Evolutionary conservation across 352 stramenopile genomes (phyloP).

Genomic region (Globisporangium rhizosaccharum): DNA sequence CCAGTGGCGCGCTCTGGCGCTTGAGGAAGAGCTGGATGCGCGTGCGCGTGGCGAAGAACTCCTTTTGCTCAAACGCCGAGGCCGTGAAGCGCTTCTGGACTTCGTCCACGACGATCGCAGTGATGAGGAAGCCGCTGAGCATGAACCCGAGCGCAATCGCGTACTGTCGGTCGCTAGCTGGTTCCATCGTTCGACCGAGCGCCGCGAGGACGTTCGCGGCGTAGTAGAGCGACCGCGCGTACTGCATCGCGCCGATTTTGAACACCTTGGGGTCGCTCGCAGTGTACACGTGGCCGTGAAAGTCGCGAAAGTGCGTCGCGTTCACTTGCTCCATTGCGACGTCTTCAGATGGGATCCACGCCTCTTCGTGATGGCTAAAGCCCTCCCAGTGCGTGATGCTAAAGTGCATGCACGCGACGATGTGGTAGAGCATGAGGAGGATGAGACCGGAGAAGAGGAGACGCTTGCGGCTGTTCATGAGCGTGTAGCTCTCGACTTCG

Average conservation of each 20-base stretch:
- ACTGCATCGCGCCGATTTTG: slow-evolving; percentile 37
- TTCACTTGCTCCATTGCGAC: slow-evolving; percentile 33
- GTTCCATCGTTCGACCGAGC: slow-evolving; percentile 40
- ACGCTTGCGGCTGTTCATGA: slow-evolving; percentile 30
- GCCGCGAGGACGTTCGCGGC: slow-evolving; percentile 45
- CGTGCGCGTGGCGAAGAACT: slow-evolving; percentile 52
- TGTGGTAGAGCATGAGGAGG: slow-evolving; percentile 46
- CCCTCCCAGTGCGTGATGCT: slow-evolving; percentile 40
- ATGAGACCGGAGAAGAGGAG: slow-evolving; percentile 31
- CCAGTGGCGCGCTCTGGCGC: slow-evolving; percentile 41
- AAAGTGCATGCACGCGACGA: slow-evolving; percentile 50
- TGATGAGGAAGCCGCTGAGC: slow-evolving; percentile 64
- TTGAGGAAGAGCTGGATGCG: slow-evolving; percentile 63
- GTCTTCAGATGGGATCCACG: slow-evolving; percentile 45
- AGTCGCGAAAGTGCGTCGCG: slow-evolving; percentile 22
- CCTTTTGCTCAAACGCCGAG: slow-evolving; percentile 61
- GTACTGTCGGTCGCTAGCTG: slow-evolving; percentile 42
- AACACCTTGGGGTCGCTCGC: slow-evolving; percentile 17
- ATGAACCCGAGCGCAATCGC: slow-evolving; percentile 48
- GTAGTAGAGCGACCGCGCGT: slow-evolving; percentile 56
- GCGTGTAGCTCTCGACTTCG: slow-evolving; percentile 33
- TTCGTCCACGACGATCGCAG: slow-evolving; percentile 61
- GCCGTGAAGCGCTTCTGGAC: slow-evolving; percentile 63
- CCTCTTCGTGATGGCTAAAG: slow-evolving; percentile 32
- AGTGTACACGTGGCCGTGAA: slow-evolving; percentile 17